These are phyloP conservation scores for Ogataea hybrid DNA, from an alignment of 1,139 yeast species.

Conservation along the genomic window DNA sequence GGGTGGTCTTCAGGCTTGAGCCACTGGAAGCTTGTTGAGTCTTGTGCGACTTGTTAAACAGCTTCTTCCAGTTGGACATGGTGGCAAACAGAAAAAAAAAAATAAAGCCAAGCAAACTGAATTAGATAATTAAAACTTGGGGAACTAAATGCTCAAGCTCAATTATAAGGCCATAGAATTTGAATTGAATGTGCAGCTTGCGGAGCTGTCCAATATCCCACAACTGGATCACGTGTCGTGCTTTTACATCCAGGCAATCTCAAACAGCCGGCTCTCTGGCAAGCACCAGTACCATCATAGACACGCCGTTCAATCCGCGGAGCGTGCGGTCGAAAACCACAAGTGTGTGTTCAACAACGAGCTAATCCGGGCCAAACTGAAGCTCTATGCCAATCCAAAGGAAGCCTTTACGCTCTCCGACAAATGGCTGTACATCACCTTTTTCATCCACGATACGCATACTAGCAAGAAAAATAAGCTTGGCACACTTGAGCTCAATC, in stretches of 20 bases:
- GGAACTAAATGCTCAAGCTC: conserved; percentile 14
- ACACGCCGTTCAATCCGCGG: conserved; percentile 40
- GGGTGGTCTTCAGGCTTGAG: conserved; percentile 10
- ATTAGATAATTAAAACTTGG: not conserved
- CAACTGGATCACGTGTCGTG: conserved; percentile 65
- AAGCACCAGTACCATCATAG: conserved; percentile 39
- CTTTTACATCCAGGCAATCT: conserved; percentile 47
- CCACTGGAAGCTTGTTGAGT: conserved; percentile 9
- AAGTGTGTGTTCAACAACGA: conserved; percentile 45
- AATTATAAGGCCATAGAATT: conserved; percentile 40
- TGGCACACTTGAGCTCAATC: conserved; percentile 66
- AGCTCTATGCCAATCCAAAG: conserved; percentile 39
- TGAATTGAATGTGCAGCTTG: conserved; percentile 54
- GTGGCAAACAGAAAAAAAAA: conserved; percentile 9
- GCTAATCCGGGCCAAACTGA: conserved; percentile 28
- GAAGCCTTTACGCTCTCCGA: conserved; percentile 28
- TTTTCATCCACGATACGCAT: conserved; percentile 34
- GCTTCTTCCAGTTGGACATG: conserved; percentile 33
- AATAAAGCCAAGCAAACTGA: not conserved
- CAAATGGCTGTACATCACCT: conserved; percentile 37
- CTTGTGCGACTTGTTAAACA: conserved; percentile 26
- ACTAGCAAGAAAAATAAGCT: conserved; percentile 42
- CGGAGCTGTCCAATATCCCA: conserved; percentile 79
- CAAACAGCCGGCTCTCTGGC: conserved; percentile 34
- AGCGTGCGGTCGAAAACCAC: conserved; percentile 45